Conservation (phyloP, 1,284 basidiomycete genomes). For the Sanghuangporus weigelae region DNA sequence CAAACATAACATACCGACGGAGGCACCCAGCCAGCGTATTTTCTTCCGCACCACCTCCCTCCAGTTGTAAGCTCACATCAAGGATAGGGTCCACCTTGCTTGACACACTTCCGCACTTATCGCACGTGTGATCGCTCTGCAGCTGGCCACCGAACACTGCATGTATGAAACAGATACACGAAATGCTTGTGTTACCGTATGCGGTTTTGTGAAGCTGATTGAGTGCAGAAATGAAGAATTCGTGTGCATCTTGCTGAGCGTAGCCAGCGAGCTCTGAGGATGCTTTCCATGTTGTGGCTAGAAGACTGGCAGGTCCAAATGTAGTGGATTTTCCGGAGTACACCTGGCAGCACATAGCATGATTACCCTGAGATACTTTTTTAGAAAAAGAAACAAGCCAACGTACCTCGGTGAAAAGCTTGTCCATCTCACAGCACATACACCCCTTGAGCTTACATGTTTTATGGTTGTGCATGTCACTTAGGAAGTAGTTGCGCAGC, state of each 20-base stretch:
- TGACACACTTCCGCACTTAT: conserved; percentile 69
- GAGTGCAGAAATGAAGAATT: conserved; percentile 79
- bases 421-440: conserved; percentile 94
- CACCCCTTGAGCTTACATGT: conserved; percentile 74
- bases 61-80: conserved; percentile 87
- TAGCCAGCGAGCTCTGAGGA: conserved; percentile 84
- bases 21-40: conserved; percentile 67
- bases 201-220: conserved; percentile 83
- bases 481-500: conserved; percentile 85
- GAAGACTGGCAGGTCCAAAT: conserved; percentile 80
- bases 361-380: not conserved
- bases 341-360: conserved; percentile 41
- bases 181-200: conserved; percentile 62
- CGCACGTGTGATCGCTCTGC: conserved; percentile 88
- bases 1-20: conserved; percentile 43
- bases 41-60: conserved; percentile 45
- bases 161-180: conserved; percentile 91
- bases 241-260: conserved; percentile 92
- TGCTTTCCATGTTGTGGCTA: conserved; percentile 84
- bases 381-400: not conserved
- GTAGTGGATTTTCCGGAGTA: conserved; percentile 66
- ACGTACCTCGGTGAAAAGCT: conserved; percentile 77
- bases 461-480: conserved; percentile 75
- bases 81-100: conserved; percentile 86
- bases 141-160: conserved; percentile 85